A percentile compares a stretch with the other conserved stretches of the same genome.
phyloP scores from a whole-genome alignment of 2,329 filamentous ascomycete genomes.

The Aspergillus tanneri region DNA sequence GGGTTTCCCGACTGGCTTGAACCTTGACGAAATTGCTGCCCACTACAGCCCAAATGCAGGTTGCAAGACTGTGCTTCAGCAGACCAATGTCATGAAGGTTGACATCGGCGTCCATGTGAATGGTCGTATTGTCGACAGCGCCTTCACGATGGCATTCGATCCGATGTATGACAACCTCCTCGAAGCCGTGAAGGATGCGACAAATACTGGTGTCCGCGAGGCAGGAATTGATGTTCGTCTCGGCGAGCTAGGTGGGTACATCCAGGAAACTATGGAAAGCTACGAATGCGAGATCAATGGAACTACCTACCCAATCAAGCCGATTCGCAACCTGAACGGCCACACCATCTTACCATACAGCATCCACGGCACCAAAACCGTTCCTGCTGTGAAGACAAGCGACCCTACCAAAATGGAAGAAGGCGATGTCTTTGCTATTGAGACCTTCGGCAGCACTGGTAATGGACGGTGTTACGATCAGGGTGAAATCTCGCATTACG shows the following conservation, averaged over 20 bases:
- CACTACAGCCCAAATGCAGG: slow-evolving; percentile 86
- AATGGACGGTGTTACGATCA: too few species aligned
- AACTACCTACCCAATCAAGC: too few species aligned
- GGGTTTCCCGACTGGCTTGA: slow-evolving; percentile 82
- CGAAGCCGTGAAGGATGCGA: slow-evolving; percentile 65
- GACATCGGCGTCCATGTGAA: slow-evolving; percentile 72
- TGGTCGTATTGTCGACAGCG: slow-evolving; percentile 68
- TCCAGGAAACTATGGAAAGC: slow-evolving; percentile 2
- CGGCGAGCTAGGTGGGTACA: slow-evolving; percentile 16
- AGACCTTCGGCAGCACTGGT: too few species aligned
- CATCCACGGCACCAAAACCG: too few species aligned
- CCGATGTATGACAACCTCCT: slow-evolving; percentile 68
- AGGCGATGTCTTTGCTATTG: too few species aligned
- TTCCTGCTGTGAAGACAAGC: too few species aligned
- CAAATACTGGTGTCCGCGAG: slow-evolving; percentile 65
- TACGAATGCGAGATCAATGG: neutral
- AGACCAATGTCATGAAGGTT: slow-evolving; percentile 71
- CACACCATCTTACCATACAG: too few species aligned
- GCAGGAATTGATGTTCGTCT: slow-evolving; percentile 14
- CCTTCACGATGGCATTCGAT: slow-evolving; percentile 68
- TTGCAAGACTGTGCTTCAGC: slow-evolving; percentile 69
- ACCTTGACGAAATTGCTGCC: slow-evolving; percentile 79
- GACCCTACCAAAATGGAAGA: too few species aligned
- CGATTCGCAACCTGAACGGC: too few species aligned
- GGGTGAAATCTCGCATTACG: too few species aligned